Evolutionary conservation across 345 rosid species (phyloP).

Genomic region (Camelina neglecta): DNA sequence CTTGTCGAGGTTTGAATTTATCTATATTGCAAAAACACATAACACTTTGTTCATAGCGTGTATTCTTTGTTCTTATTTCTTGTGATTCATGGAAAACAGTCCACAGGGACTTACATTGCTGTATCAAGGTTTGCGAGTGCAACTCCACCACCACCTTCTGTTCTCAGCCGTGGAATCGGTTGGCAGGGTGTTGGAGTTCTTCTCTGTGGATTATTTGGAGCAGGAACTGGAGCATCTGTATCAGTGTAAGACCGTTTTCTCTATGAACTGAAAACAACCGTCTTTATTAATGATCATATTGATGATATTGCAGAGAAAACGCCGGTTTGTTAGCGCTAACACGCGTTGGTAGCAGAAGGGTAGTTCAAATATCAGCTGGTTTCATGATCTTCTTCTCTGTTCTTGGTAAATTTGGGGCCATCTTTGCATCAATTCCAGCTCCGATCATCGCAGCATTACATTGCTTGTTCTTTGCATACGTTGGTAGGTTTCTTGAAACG

Average conservation of each 20-base stretch:
- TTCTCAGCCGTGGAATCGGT: slow-evolving; percentile 95
- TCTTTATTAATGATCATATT: neutral
- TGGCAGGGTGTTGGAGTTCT: slow-evolving; percentile 99
- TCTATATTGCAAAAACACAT: neutral
- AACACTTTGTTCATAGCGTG: neutral
- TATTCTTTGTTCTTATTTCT: slow-evolving; percentile 23
- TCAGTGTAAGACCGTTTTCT: slow-evolving; percentile 67
- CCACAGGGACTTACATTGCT: slow-evolving; percentile 86
- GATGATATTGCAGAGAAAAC: slow-evolving; percentile 65
- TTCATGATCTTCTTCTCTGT: slow-evolving; percentile 98
- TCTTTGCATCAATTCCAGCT: slow-evolving; percentile 87
- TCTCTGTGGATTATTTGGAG: slow-evolving; percentile 91
- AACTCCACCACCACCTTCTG: slow-evolving; percentile 90
- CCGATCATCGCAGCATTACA: slow-evolving; percentile 75
- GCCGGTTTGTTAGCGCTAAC: slow-evolving; percentile 91
- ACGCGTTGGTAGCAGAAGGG: slow-evolving; percentile 89
- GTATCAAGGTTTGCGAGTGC: slow-evolving; percentile 91
- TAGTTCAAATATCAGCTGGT: slow-evolving; percentile 89
- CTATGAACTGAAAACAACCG: neutral
- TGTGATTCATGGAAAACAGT: slow-evolving; percentile 55
- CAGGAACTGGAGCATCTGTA: slow-evolving; percentile 87
- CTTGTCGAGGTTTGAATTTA: slow-evolving; percentile 73
- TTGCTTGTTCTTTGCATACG: slow-evolving; percentile 83
- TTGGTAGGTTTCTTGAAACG: slow-evolving; percentile 57
- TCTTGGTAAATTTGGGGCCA: slow-evolving; percentile 89